A percentile compares a stretch with the other conserved stretches of the same genome.
Evolutionary conservation across 495 filamentous ascomycete genomes (phyloP).

Genomic region (Podospora bellae-mahoneyi): DNA sequence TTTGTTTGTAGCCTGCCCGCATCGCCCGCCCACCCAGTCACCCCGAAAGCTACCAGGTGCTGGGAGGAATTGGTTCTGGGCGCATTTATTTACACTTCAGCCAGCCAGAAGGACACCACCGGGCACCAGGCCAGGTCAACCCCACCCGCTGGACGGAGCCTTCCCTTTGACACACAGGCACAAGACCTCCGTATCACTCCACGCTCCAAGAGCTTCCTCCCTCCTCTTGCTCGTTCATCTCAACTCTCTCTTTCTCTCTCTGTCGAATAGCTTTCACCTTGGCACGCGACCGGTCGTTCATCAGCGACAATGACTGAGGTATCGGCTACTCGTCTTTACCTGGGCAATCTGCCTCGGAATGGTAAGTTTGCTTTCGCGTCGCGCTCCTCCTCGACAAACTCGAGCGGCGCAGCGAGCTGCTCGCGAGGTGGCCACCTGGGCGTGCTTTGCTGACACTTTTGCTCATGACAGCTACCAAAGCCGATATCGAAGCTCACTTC

Average conservation of each 20-base stretch:
- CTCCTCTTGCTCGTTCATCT: not conserved
- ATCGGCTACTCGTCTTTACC: constrained; percentile 88
- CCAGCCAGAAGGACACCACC: not conserved
- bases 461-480: constrained; percentile 73
- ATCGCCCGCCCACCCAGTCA: too few species aligned
- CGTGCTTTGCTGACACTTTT: constrained; percentile 9
- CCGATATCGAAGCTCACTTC: constrained; percentile 95
- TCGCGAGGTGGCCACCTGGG: not conserved
- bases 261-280: not conserved
- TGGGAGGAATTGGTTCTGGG: not conserved
- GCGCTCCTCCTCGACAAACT: constrained; percentile 13
- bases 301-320: constrained; percentile 65
- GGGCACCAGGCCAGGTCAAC: not conserved
- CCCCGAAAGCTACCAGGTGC: not conserved
- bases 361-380: constrained; percentile 59
- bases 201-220: constrained; percentile 4
- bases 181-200: not conserved
- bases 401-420: constrained; percentile 5
- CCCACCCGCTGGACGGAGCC: constrained; percentile 1
- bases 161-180: not conserved
- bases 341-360: constrained; percentile 94
- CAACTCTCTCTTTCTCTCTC: not conserved
- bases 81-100: not conserved
- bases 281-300: not conserved
- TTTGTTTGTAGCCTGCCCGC: not conserved